A percentile compares a stretch with the other conserved stretches of the same genome.
Conservation (phyloP, 164 flowering plant genomes). For the Vitis rotundifolia region DNA sequence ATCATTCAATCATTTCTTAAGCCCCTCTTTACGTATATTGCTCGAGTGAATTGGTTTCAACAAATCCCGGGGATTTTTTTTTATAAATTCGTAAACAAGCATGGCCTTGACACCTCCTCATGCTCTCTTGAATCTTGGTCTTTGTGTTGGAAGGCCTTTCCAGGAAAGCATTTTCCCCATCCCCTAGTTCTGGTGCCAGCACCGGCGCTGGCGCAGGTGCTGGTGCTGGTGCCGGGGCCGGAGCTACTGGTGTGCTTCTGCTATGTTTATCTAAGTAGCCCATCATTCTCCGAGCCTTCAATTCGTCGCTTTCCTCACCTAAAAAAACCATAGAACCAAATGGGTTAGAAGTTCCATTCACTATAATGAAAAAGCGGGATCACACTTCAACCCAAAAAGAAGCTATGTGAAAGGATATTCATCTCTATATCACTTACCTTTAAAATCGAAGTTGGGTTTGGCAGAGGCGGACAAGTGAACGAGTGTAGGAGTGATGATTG, state of each 20-base stretch:
- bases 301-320: constrained; percentile 21
- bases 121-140: background rate
- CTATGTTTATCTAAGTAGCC: constrained; percentile 11
- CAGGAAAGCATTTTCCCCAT: background rate
- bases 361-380: background rate
- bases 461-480: constrained; percentile 57
- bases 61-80: too few species aligned
- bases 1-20: too few species aligned
- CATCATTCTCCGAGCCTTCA: constrained; percentile 26
- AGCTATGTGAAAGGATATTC: background rate
- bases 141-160: background rate
- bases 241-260: background rate
- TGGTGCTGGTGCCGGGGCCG: constrained; percentile 1
- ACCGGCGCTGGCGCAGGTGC: constrained; percentile 10
- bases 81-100: too few species aligned
- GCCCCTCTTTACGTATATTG: background rate
- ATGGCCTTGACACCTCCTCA: background rate
- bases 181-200: background rate
- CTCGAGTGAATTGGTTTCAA: background rate
- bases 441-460: constrained; percentile 22
- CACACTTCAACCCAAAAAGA: background rate
- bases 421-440: constrained; percentile 29
- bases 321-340: background rate
- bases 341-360: background rate
- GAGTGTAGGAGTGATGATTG: constrained; percentile 79